Percentiles rank a stretch among this genome's conserved stretches.
Evolutionary conservation across 2,329 filamentous ascomycete genomes (phyloP).

Genomic region (Fusarium irregulare): DNA sequence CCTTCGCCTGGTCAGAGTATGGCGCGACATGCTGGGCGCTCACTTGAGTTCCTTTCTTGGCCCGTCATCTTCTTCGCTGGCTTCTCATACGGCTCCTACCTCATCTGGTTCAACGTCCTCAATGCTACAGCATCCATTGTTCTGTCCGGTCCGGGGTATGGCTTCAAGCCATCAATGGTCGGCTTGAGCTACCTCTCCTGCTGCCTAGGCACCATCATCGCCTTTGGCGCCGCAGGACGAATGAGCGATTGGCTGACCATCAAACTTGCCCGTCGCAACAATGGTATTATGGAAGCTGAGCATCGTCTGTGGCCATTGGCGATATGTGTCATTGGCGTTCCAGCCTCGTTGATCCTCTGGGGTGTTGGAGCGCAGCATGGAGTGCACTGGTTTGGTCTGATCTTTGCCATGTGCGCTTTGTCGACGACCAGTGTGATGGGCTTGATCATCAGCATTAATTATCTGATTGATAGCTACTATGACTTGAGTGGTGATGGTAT

Average conservation of each 20-base stretch:
- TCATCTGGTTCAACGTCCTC: constrained; percentile 58
- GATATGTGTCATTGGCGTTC: constrained; percentile 47
- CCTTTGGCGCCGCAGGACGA: constrained; percentile 48
- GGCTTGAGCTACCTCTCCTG: constrained; percentile 54
- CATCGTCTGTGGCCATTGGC: constrained; percentile 56
- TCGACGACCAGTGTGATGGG: constrained; percentile 52
- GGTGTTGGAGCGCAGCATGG: constrained; percentile 51
- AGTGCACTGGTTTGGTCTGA: constrained; percentile 57
- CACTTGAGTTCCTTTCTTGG: constrained; percentile 53
- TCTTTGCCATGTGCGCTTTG: constrained; percentile 54
- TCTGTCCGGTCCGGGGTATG: constrained; percentile 52
- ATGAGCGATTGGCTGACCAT: constrained; percentile 55
- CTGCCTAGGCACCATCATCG: constrained; percentile 50
- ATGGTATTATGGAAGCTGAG: constrained; percentile 56
- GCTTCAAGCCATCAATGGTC: constrained; percentile 54
- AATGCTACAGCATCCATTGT: constrained; percentile 58
- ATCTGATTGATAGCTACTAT: constrained; percentile 56
- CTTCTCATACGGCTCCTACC: constrained; percentile 56
- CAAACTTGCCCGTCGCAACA: constrained; percentile 53
- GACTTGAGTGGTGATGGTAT: constrained; percentile 55
- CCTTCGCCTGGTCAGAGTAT: constrained; percentile 50
- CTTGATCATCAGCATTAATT: constrained; percentile 53
- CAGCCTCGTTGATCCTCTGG: constrained; percentile 49
- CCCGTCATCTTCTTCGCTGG: constrained; percentile 57
- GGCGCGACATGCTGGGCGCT: constrained; percentile 53